Conservation (phyloP, 768 basidiomycete genomes). For the Russula sp. region DNA sequence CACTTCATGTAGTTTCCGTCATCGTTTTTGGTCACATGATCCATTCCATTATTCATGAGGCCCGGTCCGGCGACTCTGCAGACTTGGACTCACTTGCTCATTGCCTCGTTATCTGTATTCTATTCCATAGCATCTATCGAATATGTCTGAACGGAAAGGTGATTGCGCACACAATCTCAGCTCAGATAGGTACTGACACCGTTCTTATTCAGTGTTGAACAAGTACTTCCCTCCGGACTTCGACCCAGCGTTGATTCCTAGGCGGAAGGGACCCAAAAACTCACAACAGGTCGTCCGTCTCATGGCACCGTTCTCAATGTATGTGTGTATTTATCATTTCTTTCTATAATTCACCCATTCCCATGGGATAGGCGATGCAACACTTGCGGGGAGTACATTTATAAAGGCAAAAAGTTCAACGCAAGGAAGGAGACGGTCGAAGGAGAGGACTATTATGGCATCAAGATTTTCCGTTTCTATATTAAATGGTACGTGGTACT, state of each 20-base stretch:
- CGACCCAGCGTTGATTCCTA: conserved; percentile 92
- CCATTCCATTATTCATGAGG: not conserved
- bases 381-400: conserved; percentile 97
- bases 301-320: conserved; percentile 99
- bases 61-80: too few species aligned
- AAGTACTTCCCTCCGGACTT: conserved; percentile 98
- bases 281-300: conserved; percentile 96
- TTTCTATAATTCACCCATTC: conserved; percentile 8
- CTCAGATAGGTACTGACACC: conserved; percentile 8
- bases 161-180: conserved; percentile 4
- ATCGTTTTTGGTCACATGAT: not conserved
- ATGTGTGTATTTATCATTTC: conserved; percentile 28
- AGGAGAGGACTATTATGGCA: conserved; percentile 96
- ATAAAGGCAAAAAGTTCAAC: conserved; percentile 99
- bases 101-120: not conserved
- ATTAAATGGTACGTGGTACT: conserved; percentile 70
- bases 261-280: conserved; percentile 86
- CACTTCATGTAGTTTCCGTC: not conserved
- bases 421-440: conserved; percentile 97
- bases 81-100: too few species aligned
- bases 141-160: conserved; percentile 86
- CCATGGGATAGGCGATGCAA: conserved; percentile 67
- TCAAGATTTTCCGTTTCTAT: conserved; percentile 93
- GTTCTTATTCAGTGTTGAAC: conserved; percentile 64
- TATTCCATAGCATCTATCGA: conserved; percentile 24